Percentiles rank a stretch among this genome's conserved stretches.
Conservation (phyloP, 768 basidiomycete species). For the Ramaria sp. region DNA sequence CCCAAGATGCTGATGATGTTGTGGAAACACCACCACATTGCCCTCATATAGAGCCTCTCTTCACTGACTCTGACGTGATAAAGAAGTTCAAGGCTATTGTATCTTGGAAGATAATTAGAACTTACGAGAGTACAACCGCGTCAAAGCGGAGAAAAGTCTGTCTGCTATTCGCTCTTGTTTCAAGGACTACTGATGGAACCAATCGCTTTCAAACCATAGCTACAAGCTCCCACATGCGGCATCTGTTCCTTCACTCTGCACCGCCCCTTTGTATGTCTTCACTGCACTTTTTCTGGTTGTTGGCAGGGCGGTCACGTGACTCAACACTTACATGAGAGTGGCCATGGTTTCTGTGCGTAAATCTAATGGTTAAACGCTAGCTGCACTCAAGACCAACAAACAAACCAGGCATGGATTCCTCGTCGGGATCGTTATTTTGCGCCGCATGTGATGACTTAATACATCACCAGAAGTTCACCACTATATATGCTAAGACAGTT, state of each 20-base stretch:
- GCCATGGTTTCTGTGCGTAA: slow-evolving; percentile 55
- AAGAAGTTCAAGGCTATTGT: slow-evolving; percentile 44
- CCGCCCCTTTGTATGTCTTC: slow-evolving; percentile 61
- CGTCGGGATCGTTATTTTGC: slow-evolving; percentile 69
- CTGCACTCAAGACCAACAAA: not conserved
- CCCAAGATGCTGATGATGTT: not conserved
- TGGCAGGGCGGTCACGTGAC: slow-evolving; percentile 51
- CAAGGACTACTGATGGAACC: too few relatives aligned
- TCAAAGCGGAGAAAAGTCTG: slow-evolving; percentile 59
- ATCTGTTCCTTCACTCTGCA: slow-evolving; percentile 44
- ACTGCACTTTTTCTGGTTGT: slow-evolving; percentile 62
- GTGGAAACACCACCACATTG: not conserved
- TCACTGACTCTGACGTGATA: slow-evolving; percentile 19
- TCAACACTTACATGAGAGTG: slow-evolving; percentile 42
- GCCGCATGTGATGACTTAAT: slow-evolving; percentile 64
- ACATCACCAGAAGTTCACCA: slow-evolving; percentile 44
- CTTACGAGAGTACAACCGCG: slow-evolving; percentile 35
- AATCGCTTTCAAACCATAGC: slow-evolving; percentile 23
- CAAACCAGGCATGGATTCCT: slow-evolving; percentile 55
- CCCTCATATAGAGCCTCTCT: not conserved
- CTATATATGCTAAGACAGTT: slow-evolving; percentile 30
- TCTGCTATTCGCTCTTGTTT: not conserved
- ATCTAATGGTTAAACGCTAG: not conserved
- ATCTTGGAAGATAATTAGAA: slow-evolving; percentile 40
- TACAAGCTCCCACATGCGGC: slow-evolving; percentile 51